Base-by-base conservation (phyloP, 2,329 filamentous ascomycete genomes). In the Paramyrothecium sp. region DNA sequence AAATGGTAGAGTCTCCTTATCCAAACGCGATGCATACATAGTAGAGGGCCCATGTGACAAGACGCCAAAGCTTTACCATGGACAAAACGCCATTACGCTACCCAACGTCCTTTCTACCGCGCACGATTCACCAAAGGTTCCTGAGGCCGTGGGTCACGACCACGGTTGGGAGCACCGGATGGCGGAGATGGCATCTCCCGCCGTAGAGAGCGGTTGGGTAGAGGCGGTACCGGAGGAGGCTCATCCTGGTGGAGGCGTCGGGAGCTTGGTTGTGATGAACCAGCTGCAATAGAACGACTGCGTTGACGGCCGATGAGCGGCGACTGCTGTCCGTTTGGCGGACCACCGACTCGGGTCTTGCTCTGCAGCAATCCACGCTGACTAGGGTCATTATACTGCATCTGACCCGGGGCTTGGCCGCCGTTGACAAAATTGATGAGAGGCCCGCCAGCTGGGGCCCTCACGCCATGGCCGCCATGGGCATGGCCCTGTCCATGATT, bases 361-460 rank as follows among this genome's bases (percentile, higher is more conserved):
- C 61, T 59, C 48, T 59, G 62, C 17, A 64, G 51, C 17, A 65
- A 58, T 20, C 63, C 65, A 46, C 61, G 60, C 30, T 53, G 54
- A 17, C 54, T 63, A 16, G 51, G 54, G 33, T 58, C 59, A 53
- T 33, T 54, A 19, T 53, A 23, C 10, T 56, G 54, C 41, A 58
- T 54, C 19, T 57, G 55, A n/a, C 47, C 20, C 13, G 58, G 30
- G 10, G 19, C 16, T 26, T 63, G 59, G 26, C 64, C 67, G 10
- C 72, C 64, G 54, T 67, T 75, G 12, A 78, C 79, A 53, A 78
- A 74, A 54, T 81, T 78, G 51, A 83, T 78, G 1, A 83, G 71
- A 11, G 77, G 78, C 12, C 75, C 71, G 19, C 67, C 63, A 4
- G 61, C 53, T 0, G 75, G 71, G 3, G 72, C 71, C 13, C 71